A percentile compares a stretch with the other conserved stretches of the same genome.
Conservation (phyloP, 164 flowering plant genomes). For the Dillenia turbinata region DNA sequence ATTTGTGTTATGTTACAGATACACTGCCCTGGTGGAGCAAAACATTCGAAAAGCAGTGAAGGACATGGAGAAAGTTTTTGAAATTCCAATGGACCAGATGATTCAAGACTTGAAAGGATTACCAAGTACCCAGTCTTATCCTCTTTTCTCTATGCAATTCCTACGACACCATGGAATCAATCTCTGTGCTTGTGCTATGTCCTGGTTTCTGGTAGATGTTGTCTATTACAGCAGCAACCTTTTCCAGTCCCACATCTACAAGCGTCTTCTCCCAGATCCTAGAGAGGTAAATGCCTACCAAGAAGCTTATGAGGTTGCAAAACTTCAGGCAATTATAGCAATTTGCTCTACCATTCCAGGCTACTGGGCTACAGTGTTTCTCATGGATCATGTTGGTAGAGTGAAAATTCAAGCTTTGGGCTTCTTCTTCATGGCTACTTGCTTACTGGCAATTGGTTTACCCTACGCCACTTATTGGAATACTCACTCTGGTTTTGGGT, state of each 20-base stretch:
- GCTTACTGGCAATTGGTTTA: no score
- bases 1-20: slow-evolving; percentile 15
- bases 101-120: not conserved
- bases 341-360: slow-evolving; percentile 42
- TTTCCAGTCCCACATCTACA: slow-evolving; percentile 25
- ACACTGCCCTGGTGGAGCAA: slow-evolving; percentile 40
- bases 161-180: slow-evolving; percentile 40
- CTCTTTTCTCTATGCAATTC: slow-evolving; percentile 36
- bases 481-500: no score
- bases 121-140: slow-evolving; percentile 11
- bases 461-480: no score
- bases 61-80: slow-evolving; percentile 41
- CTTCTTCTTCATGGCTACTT: no score
- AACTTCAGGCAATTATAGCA: slow-evolving; percentile 34
- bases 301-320: slow-evolving; percentile 18
- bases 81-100: slow-evolving; percentile 17
- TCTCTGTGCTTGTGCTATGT: slow-evolving; percentile 27
- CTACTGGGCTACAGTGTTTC: slow-evolving; percentile 35
- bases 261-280: not conserved
- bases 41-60: slow-evolving; percentile 32
- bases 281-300: slow-evolving; percentile 1
- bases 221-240: no score
- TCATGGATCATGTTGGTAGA: slow-evolving; percentile 39
- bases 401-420: slow-evolving; percentile 24
- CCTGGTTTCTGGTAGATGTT: slow-evolving; percentile 29